Conservation (phyloP, 164 flowering plant species). For the Taxillus chinensis region DNA sequence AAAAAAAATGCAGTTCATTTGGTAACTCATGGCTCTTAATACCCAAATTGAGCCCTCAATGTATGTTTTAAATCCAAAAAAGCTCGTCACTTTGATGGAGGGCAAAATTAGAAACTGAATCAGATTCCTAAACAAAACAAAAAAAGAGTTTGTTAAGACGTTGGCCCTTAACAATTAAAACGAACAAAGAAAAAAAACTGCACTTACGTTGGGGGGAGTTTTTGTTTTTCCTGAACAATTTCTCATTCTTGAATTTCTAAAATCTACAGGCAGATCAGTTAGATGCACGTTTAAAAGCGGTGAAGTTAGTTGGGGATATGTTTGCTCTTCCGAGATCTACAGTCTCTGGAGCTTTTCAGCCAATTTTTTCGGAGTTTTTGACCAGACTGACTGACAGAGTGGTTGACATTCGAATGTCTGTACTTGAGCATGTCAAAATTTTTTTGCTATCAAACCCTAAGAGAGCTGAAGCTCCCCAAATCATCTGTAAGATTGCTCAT, state of each 20-base stretch:
- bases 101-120: no score
- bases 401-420: constrained; percentile 75
- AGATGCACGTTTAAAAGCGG: constrained; percentile 71
- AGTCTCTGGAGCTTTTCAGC: constrained; percentile 60
- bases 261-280: constrained; percentile 65
- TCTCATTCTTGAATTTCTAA: constrained; percentile 7
- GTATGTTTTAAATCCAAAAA: no score
- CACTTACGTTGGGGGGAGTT: neutral
- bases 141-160: no score
- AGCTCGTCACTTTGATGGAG: no score
- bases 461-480: constrained; percentile 71
- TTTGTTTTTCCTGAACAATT: constrained; percentile 3
- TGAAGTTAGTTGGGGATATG: constrained; percentile 68
- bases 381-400: constrained; percentile 89
- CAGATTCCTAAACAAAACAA: no score
- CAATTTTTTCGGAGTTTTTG: constrained; percentile 74
- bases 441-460: constrained; percentile 67
- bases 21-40: no score
- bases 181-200: no score
- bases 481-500: constrained; percentile 42
- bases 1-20: no score
- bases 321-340: constrained; percentile 58
- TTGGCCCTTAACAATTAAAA: no score
- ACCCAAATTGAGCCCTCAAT: no score
- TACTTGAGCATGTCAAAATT: constrained; percentile 55